Percentiles rank a stretch among this genome's conserved stretches.
Evolutionary conservation across 2,329 filamentous ascomycete species (phyloP).

Genomic region (Calonectria pseudoturangicola): DNA sequence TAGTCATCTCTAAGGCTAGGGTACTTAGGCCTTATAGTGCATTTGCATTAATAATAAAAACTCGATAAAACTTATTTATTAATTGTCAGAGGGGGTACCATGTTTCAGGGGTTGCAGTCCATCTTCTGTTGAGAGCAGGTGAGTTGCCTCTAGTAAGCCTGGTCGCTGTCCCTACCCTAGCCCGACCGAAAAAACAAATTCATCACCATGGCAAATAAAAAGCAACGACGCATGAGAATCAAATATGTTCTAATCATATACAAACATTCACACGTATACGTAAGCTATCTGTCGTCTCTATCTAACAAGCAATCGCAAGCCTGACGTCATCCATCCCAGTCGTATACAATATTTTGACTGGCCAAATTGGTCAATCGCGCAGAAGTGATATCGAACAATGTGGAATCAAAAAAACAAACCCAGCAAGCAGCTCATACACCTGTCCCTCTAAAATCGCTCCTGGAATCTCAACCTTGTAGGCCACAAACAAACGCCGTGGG

Average conservation of each 20-base stretch:
- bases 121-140: too few species aligned
- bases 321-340: slow-evolving; percentile 8
- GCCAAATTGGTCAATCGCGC: not conserved
- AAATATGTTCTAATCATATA: not conserved
- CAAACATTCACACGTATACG: not conserved
- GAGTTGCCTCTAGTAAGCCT: too few species aligned
- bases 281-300: slow-evolving; percentile 13
- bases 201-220: too few species aligned
- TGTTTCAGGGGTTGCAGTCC: too few species aligned
- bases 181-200: too few species aligned
- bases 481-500: not conserved
- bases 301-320: slow-evolving; percentile 16
- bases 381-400: slow-evolving; percentile 14
- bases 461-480: not conserved
- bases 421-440: slow-evolving; percentile 7
- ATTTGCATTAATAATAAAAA: too few species aligned
- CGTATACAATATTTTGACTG: not conserved
- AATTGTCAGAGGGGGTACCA: too few species aligned
- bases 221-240: too few species aligned
- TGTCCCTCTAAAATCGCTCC: slow-evolving; percentile 1
- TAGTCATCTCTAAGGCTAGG: too few species aligned
- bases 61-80: too few species aligned
- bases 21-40: too few species aligned
- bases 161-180: too few species aligned
- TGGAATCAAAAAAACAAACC: not conserved